Evolutionary conservation across 2,329 filamentous ascomycete genomes (phyloP).

Genomic region (Ophiostoma triangulosporum): DNA sequence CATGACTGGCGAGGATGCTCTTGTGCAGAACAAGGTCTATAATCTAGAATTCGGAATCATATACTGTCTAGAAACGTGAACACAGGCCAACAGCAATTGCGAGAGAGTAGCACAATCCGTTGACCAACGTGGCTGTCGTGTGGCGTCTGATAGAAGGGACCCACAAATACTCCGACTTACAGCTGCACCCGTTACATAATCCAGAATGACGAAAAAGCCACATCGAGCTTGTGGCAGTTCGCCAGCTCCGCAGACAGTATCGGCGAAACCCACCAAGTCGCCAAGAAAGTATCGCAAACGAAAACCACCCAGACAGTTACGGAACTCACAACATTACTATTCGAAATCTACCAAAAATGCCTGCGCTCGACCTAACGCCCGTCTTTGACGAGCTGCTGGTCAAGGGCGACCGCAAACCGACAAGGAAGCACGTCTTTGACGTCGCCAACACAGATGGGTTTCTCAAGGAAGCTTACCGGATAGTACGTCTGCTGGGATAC

Average conservation of each 20-base stretch:
- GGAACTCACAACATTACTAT: neutral
- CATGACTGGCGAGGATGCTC: no score
- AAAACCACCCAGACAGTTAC: neutral
- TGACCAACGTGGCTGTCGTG: neutral
- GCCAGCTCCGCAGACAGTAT: no score
- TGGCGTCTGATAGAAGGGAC: neutral
- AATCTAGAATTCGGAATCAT: no score
- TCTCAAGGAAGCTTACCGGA: slow-evolving; percentile 84
- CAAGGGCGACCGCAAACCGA: slow-evolving; percentile 15
- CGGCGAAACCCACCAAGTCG: no score
- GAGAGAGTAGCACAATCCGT: neutral
- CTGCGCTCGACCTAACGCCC: slow-evolving; percentile 48
- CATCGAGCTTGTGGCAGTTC: neutral
- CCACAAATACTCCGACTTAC: neutral
- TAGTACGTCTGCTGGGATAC: slow-evolving; percentile 46
- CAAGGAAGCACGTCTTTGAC: slow-evolving; percentile 23
- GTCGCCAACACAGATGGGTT: slow-evolving; percentile 63
- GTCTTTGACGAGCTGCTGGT: slow-evolving; percentile 56
- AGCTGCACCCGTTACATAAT: neutral
- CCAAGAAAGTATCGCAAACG: neutral
- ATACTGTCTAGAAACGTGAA: no score
- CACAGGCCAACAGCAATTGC: neutral
- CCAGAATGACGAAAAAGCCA: neutral
- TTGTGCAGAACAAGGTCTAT: no score
- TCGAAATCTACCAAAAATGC: slow-evolving; percentile 6